These are phyloP conservation scores for Russula lepida DNA, from an alignment of 768 basidiomycete species.

Conservation along the genomic window DNA sequence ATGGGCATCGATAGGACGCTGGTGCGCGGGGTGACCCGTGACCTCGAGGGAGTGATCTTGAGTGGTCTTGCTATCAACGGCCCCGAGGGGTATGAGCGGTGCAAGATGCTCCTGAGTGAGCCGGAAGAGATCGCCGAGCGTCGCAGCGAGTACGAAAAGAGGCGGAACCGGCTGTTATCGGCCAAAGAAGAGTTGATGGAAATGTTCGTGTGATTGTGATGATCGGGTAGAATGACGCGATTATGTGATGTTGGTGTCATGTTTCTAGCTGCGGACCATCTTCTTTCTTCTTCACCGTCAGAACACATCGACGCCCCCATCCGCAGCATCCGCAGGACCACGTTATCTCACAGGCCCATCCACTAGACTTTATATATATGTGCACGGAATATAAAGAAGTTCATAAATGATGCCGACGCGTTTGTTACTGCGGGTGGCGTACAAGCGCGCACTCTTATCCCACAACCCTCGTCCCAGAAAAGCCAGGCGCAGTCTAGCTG, in stretches of 20 bases:
- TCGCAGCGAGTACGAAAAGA: slow-evolving; percentile 42
- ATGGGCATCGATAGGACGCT: slow-evolving; percentile 48
- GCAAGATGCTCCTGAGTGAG: slow-evolving; percentile 44
- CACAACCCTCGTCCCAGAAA: not conserved
- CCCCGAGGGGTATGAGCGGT: slow-evolving; percentile 35
- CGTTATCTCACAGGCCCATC: not conserved
- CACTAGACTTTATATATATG: not conserved
- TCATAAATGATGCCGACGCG: not conserved
- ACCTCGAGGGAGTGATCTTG: slow-evolving; percentile 37
- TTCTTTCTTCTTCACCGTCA: not conserved
- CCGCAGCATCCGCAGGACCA: slow-evolving; percentile 7
- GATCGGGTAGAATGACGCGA: not conserved
- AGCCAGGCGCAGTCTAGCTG: not conserved
- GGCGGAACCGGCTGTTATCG: slow-evolving; percentile 37
- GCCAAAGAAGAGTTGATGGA: slow-evolving; percentile 35
- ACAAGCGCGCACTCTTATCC: slow-evolving; percentile 6
- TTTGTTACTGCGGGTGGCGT: not conserved
- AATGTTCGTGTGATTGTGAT: slow-evolving; percentile 7
- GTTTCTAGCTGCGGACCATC: not conserved
- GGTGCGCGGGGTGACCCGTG: slow-evolving; percentile 37
- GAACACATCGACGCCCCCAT: not conserved
- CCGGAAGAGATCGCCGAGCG: slow-evolving; percentile 32
- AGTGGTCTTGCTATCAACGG: slow-evolving; percentile 42
- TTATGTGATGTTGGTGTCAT: not conserved
- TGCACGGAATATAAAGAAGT: not conserved